Evolutionary conservation across 1,284 basidiomycete species (phyloP).

Genomic region (Microbotryum lychnidis-dioicae): DNA sequence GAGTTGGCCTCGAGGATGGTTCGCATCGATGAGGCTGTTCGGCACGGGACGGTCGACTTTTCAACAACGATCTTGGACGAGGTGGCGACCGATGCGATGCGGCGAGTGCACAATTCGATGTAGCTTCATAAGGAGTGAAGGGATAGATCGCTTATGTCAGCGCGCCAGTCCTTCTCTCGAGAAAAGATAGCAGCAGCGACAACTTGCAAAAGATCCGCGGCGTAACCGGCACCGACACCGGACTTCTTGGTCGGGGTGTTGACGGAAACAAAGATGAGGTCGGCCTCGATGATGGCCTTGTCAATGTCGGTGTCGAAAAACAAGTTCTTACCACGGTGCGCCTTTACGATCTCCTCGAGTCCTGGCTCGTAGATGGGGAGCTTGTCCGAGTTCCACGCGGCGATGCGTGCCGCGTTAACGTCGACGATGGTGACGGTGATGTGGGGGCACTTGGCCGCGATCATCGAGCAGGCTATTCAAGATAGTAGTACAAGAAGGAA

Average conservation of each 20-base stretch:
- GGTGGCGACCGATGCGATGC: slow-evolving; percentile 82
- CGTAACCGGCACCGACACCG: slow-evolving; percentile 93
- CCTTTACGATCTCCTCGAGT: slow-evolving; percentile 82
- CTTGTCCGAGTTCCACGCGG: slow-evolving; percentile 77
- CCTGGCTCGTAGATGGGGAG: slow-evolving; percentile 93
- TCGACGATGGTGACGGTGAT: slow-evolving; percentile 96
- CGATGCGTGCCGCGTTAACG: slow-evolving; percentile 86
- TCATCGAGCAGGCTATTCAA: slow-evolving; percentile 32
- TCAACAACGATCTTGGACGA: slow-evolving; percentile 98
- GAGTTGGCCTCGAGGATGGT: slow-evolving; percentile 98
- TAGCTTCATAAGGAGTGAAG: slow-evolving; percentile 53
- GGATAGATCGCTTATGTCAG: not conserved
- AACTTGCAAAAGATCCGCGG: slow-evolving; percentile 88
- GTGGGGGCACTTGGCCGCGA: slow-evolving; percentile 83
- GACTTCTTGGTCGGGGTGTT: slow-evolving; percentile 99
- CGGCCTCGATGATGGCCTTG: slow-evolving; percentile 82
- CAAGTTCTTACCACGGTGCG: slow-evolving; percentile 83
- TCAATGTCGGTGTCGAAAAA: slow-evolving; percentile 97
- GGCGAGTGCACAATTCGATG: slow-evolving; percentile 90
- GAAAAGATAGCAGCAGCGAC: not conserved
- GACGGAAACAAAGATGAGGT: slow-evolving; percentile 58
- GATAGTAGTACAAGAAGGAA: too few relatives aligned
- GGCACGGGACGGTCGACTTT: slow-evolving; percentile 97
- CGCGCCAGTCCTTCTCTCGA: not conserved
- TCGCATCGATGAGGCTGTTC: slow-evolving; percentile 97